Evolutionary conservation across 2,329 filamentous ascomycete species (phyloP), one percentile per base, ranked within the genome.

Genomic region (Hypocrella siamensis): DNA sequence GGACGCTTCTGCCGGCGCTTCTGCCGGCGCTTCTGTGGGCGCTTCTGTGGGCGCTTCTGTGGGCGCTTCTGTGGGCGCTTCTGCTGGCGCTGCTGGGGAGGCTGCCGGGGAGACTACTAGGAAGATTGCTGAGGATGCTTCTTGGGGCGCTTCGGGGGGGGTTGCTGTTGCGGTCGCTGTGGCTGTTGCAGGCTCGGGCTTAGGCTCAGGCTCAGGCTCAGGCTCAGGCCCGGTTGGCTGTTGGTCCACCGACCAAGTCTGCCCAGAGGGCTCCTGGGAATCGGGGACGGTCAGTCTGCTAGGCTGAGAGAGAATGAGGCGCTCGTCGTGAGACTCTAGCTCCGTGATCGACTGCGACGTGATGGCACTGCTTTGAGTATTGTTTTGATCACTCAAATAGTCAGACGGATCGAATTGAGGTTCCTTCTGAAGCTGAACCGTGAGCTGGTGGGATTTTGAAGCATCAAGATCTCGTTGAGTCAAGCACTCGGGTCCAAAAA

Each of bases 271-370:
- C 21, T 57, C 58, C 36, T 63, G 58, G 1, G 61, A 65, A 36
- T 64, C 60, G 0, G 58, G 58, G 17, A 65, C 56, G 4, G 56
- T 61, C 17, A 40, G 40, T 32, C 52, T 47, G 34, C 52, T 59
- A 24, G 50, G 35, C 17, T 47, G 40, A 4, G 47, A 44, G 14
- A 60, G 31, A 9, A 42, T 34, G 27, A 52, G 34, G 26, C 47
- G 46, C 16, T 45, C 43, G 37, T 56, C 55, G 30, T 50, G 42
- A 24, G 49, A 46, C 29, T 58, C 56, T 16, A 52, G 51, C 28
- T 54, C 48, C 4, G 49, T 48, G 7, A 60, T 16, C 11, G 49
- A 39, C 26, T 54, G 51, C 3, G 51, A 48, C 3, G 46, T 42
- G 16, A 45, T 39, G 8, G 40, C 45, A 19, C 47, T 51, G 17